Base-by-base conservation (phyloP, 306 rosid species). In the Acacia crassicarpa region DNA sequence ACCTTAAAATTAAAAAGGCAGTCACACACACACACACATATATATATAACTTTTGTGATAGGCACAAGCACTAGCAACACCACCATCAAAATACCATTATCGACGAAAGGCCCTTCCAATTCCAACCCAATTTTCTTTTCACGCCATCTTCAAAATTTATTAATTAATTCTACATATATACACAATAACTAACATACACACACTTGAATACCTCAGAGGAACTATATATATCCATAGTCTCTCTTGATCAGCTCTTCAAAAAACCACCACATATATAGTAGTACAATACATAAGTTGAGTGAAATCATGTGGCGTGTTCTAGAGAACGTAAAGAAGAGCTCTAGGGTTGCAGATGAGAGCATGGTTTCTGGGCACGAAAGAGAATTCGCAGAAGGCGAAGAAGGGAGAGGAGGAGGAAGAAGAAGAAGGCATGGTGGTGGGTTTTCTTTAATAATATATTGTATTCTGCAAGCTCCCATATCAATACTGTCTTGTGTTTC, bases 291-390 rank as follows among this genome's bases (percentile, higher is more conserved):
- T 6, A 38, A 38, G 74, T 20, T 68, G 7, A 68, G 62, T 9
- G 67, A 69, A 2, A 51, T 58, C 13, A 58, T 90, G 92, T 76
- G 82, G 87, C 83, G 84, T 43, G 2, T 87, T 77, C 20, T 93
- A 32, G 85, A 88, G 27, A 88, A 65, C 79, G 80, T 87, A 56
- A 91, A 84, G 72, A 95, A 95, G 81, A 89, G 92, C 30, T 90
- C 94, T 11, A 88, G 89, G 83, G 97, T 95, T 8, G 98, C 97
- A n/a, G 98, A 95, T 77, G 98, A 93, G 78, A 93, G 84, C 88
- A 93, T 93, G 95, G 86, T 93, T 16, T 30, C 14, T 12, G 68
- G 67, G 15, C 19, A 61, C 12, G 67, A 63, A 35, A 27, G 68
- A 30, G 59, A 49, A 49, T 15, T 49, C 5, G 68, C 1, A 16